These are phyloP conservation scores for Metschnikowia gelsemii DNA, from an alignment of 805 yeast genomes.

Conservation along the genomic window DNA sequence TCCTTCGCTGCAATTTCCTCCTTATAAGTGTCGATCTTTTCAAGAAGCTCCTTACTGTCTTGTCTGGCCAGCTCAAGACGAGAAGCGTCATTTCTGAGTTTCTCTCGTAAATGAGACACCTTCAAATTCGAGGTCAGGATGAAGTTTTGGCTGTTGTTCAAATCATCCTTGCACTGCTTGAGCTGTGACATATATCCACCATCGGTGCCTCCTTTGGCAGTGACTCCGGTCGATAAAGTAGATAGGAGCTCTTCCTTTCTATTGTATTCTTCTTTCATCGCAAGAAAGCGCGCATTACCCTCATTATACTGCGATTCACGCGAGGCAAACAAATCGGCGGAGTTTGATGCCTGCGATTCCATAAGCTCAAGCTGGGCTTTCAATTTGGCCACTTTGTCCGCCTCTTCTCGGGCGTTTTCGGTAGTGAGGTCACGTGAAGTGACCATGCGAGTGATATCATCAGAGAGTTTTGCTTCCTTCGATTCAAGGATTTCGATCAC, in stretches of 20 bases:
- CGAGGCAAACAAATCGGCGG: slow-evolving; percentile 35
- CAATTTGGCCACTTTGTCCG: slow-evolving; percentile 17
- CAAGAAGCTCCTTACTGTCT: slow-evolving; percentile 43
- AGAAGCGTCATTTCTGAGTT: slow-evolving; percentile 47
- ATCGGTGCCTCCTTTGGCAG: slow-evolving; percentile 71
- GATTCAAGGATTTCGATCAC: slow-evolving; percentile 58
- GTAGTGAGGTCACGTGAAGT: slow-evolving; percentile 59
- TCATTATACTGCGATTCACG: slow-evolving; percentile 47
- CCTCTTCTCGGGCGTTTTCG: slow-evolving; percentile 53
- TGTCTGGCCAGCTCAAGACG: slow-evolving; percentile 53
- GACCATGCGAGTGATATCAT: slow-evolving; percentile 64
- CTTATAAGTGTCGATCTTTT: slow-evolving; percentile 45
- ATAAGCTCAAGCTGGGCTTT: slow-evolving; percentile 34
- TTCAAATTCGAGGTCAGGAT: slow-evolving; percentile 61
- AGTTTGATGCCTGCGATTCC: slow-evolving; percentile 35
- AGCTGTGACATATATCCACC: slow-evolving; percentile 78
- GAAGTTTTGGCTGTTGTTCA: slow-evolving; percentile 52
- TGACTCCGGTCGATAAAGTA: slow-evolving; percentile 84
- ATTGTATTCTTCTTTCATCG: slow-evolving; percentile 46
- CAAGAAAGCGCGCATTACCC: slow-evolving; percentile 44
- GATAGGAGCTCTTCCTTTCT: slow-evolving; percentile 78
- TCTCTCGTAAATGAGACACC: slow-evolving; percentile 55
- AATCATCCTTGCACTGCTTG: slow-evolving; percentile 55
- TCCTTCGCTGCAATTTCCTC: slow-evolving; percentile 39
- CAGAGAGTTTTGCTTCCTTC: slow-evolving; percentile 54